phyloP scores from a whole-genome alignment of 2,329 filamentous ascomycete species.

The Neofusicoccum umdonicola region DNA sequence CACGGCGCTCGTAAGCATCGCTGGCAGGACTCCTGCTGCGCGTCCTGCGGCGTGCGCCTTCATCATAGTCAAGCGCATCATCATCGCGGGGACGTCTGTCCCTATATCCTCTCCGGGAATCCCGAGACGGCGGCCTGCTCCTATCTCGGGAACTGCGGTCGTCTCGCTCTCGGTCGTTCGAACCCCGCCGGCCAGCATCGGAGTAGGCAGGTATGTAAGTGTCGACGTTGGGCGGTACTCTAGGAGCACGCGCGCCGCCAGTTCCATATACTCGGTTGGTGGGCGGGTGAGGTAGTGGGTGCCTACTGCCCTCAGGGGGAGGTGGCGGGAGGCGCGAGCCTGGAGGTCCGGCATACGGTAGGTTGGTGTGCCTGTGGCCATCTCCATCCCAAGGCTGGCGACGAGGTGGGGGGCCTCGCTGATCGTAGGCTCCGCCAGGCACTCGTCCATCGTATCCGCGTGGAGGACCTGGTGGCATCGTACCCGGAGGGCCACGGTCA shows the following conservation, averaged over 20 bases:
- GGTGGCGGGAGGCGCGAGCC: slow-evolving; percentile 29
- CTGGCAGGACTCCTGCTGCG: slow-evolving; percentile 35
- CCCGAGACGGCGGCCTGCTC: slow-evolving; percentile 30
- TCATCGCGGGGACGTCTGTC: slow-evolving; percentile 23
- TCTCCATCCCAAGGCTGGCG: slow-evolving; percentile 27
- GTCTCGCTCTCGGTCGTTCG: slow-evolving; percentile 33
- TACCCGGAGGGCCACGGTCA: slow-evolving; percentile 42
- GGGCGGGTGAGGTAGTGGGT: slow-evolving; percentile 35
- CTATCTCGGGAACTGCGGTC: slow-evolving; percentile 28
- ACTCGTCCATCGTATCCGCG: slow-evolving; percentile 31
- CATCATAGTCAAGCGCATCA: slow-evolving; percentile 24
- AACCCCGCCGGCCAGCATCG: slow-evolving; percentile 16
- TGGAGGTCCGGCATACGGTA: slow-evolving; percentile 17
- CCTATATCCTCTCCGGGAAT: slow-evolving; percentile 31
- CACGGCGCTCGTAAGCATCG: slow-evolving; percentile 25
- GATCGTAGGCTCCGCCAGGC: slow-evolving; percentile 30
- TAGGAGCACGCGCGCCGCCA: slow-evolving; percentile 21
- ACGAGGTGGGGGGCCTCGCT: slow-evolving; percentile 29
- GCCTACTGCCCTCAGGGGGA: slow-evolving; percentile 36
- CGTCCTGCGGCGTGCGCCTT: slow-evolving; percentile 29
- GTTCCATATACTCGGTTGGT: slow-evolving; percentile 21
- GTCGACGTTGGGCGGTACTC: slow-evolving; percentile 30
- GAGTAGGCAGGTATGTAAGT: slow-evolving; percentile 47
- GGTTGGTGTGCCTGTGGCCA: slow-evolving; percentile 10
- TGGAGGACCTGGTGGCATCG: slow-evolving; percentile 26